Conservation (phyloP, 352 stramenopile genomes). For the Phytophthora fragariaefolia region DNA sequence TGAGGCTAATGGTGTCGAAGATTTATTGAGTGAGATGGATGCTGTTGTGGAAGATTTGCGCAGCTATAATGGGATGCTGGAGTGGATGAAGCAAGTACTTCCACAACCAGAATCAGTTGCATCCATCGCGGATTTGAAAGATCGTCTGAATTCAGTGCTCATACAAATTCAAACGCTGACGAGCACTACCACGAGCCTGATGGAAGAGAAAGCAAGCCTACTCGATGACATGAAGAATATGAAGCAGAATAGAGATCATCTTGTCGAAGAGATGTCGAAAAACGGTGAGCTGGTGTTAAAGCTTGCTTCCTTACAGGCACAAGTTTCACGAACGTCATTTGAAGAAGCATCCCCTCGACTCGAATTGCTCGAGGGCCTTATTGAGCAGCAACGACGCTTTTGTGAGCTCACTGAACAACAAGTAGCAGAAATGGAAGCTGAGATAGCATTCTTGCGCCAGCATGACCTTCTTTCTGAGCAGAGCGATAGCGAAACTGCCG, state of each 20-base stretch:
- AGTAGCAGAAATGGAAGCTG: constrained; percentile 16
- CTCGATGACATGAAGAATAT: constrained; percentile 21
- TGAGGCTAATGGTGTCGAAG: constrained; percentile 11
- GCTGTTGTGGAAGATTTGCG: constrained; percentile 35
- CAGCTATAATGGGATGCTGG: constrained; percentile 30
- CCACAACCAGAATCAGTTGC: constrained; percentile 37
- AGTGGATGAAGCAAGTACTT: constrained; percentile 39
- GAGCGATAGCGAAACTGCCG: not conserved
- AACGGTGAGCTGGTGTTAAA: constrained; percentile 36
- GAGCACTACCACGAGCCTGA: constrained; percentile 23
- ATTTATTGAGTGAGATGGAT: constrained; percentile 32
- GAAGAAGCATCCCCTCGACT: constrained; percentile 18
- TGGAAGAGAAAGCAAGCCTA: constrained; percentile 26
- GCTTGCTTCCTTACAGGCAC: constrained; percentile 12
- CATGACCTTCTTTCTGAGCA: constrained; percentile 18
- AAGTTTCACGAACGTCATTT: not conserved
- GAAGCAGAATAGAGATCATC: constrained; percentile 26
- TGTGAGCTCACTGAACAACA: constrained; percentile 15
- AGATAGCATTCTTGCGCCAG: constrained; percentile 28
- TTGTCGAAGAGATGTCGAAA: constrained; percentile 28
- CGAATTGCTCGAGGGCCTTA: constrained; percentile 37
- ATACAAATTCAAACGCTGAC: constrained; percentile 40
- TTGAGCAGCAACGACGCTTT: constrained; percentile 28
- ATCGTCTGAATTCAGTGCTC: constrained; percentile 32
- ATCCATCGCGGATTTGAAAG: constrained; percentile 36